These are phyloP conservation scores for Pichia thaimueangensis DNA, from an alignment of 805 yeast species.

Conservation along the genomic window DNA sequence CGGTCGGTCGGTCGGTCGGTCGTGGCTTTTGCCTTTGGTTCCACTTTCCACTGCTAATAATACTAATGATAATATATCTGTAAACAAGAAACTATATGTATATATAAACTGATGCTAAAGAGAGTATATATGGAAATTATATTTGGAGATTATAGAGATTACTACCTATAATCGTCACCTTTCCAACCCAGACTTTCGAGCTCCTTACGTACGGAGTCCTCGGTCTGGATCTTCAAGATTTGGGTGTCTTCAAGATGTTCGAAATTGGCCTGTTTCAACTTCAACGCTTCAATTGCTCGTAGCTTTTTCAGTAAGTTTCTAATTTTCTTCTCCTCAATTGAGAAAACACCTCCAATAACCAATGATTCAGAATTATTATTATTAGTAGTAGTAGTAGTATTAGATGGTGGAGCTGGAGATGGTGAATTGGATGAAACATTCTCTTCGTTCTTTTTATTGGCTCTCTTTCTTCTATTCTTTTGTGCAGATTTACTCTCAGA, in stretches of 20 bases:
- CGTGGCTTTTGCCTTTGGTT: too few relatives aligned
- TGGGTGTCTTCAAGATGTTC: conserved; percentile 92
- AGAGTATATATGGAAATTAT: too few relatives aligned
- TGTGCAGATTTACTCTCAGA: conserved; percentile 52
- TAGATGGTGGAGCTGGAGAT: background rate
- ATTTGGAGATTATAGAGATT: too few relatives aligned
- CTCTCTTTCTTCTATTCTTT: conserved; percentile 59
- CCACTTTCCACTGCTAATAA: too few relatives aligned
- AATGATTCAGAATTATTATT: conserved; percentile 25
- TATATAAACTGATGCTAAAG: too few relatives aligned
- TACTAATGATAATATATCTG: too few relatives aligned
- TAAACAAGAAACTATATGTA: too few relatives aligned
- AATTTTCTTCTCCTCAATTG: conserved; percentile 87
- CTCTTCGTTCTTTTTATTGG: conserved; percentile 43
- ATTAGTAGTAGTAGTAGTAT: conserved; percentile 7
- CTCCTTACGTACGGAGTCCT: conserved; percentile 71
- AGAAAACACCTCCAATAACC: conserved; percentile 55
- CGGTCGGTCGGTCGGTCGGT: too few relatives aligned
- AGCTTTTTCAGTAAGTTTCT: conserved; percentile 86
- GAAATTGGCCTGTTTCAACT: conserved; percentile 75
- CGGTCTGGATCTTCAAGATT: conserved; percentile 81
- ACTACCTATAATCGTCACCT: conserved; percentile 1
- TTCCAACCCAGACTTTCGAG: conserved; percentile 65
- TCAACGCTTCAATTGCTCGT: conserved; percentile 89
- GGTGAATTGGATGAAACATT: conserved; percentile 8